These are phyloP conservation scores for Dothistroma septosporum DNA, from an alignment of 2,329 filamentous ascomycete species.

Conservation along the genomic window DNA sequence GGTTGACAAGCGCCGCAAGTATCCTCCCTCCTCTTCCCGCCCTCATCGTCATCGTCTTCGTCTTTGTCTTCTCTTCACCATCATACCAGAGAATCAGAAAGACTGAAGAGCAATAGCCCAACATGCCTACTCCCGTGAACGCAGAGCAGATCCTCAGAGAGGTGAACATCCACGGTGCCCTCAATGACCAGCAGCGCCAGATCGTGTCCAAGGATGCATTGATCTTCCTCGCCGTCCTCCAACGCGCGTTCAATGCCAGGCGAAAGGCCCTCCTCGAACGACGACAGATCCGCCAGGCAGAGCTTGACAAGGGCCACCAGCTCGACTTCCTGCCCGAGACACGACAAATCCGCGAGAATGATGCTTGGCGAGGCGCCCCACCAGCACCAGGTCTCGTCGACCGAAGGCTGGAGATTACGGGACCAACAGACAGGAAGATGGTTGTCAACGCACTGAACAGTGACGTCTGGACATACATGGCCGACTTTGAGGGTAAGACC, in stretches of 20 bases:
- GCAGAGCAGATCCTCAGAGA: conserved; percentile 74
- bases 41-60: too few species aligned
- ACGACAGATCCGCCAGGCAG: conserved; percentile 78
- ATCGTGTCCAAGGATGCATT: conserved; percentile 87
- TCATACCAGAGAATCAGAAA: background rate
- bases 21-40: conserved; percentile 10
- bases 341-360: conserved; percentile 87
- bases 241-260: conserved; percentile 87
- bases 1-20: conserved; percentile 5
- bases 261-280: conserved; percentile 86
- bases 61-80: background rate
- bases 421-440: conserved; percentile 97
- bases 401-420: conserved; percentile 93
- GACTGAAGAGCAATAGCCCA: conserved; percentile 4
- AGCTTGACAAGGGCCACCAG: conserved; percentile 83
- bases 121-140: conserved; percentile 28
- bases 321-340: conserved; percentile 97
- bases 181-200: conserved; percentile 77
- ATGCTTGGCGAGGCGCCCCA: conserved; percentile 86
- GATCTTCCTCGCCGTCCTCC: conserved; percentile 88
- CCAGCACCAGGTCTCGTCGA: conserved; percentile 91
- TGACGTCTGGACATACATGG: conserved; percentile 98
- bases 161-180: conserved; percentile 75
- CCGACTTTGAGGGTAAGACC: conserved; percentile 85
- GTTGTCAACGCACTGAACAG: conserved; percentile 95